These are phyloP conservation scores for Metschnikowia matae DNA, from an alignment of 805 yeast species.

Conservation along the genomic window DNA sequence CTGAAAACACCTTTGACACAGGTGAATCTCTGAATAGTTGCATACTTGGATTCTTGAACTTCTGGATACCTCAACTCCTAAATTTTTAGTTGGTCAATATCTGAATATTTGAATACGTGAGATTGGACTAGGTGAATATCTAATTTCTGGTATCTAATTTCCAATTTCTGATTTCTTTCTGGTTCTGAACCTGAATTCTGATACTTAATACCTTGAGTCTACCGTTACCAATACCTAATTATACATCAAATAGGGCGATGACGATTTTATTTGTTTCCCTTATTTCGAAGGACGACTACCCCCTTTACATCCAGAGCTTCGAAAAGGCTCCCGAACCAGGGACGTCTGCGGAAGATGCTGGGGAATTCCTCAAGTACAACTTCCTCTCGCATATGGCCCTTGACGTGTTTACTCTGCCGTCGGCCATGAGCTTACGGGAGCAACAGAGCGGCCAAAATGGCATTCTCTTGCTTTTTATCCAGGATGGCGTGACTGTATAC, in stretches of 20 bases:
- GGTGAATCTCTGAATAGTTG: too few species aligned
- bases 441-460: slow-evolving; percentile 28
- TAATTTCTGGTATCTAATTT: too few species aligned
- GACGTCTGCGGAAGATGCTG: slow-evolving; percentile 22
- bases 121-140: too few species aligned
- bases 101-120: too few species aligned
- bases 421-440: slow-evolving; percentile 36
- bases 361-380: slow-evolving; percentile 56
- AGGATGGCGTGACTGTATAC: slow-evolving; percentile 63
- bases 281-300: slow-evolving; percentile 55
- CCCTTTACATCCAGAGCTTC: slow-evolving; percentile 57
- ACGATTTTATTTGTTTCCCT: slow-evolving; percentile 51
- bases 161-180: too few species aligned
- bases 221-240: too few species aligned
- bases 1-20: too few species aligned
- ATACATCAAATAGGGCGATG: slow-evolving; percentile 2
- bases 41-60: too few species aligned
- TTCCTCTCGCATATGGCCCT: slow-evolving; percentile 74
- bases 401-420: slow-evolving; percentile 59
- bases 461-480: slow-evolving; percentile 53
- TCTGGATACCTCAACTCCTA: too few species aligned
- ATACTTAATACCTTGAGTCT: too few species aligned
- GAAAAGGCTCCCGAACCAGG: slow-evolving; percentile 14
- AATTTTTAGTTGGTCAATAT: too few species aligned
- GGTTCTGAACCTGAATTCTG: too few species aligned